A percentile compares a stretch with the other conserved stretches of the same genome.
phyloP scores from a whole-genome alignment of 768 basidiomycete species.

The Filobasidium floriforme region DNA sequence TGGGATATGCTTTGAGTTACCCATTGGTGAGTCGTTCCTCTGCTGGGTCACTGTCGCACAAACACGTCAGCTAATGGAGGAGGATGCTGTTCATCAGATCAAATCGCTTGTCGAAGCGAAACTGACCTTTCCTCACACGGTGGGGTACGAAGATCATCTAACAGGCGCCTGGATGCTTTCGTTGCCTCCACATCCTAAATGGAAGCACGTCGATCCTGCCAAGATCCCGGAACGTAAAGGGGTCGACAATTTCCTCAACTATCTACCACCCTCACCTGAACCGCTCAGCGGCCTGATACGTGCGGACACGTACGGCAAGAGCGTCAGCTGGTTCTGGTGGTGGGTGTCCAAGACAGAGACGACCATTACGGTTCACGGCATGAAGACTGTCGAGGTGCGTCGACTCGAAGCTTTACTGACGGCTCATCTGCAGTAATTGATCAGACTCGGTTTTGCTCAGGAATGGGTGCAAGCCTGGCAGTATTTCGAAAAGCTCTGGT shows the following conservation, averaged over 20 bases:
- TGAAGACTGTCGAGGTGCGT: slow-evolving; percentile 30
- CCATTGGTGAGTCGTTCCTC: slow-evolving; percentile 27
- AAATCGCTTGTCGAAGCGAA: slow-evolving; percentile 29
- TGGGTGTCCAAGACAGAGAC: slow-evolving; percentile 21
- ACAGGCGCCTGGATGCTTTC: slow-evolving; percentile 31
- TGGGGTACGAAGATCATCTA: slow-evolving; percentile 29
- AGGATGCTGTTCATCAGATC: slow-evolving; percentile 22
- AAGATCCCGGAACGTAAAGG: slow-evolving; percentile 2
- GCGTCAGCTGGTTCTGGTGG: slow-evolving; percentile 23
- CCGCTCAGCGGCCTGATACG: slow-evolving; percentile 29
- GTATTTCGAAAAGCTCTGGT: slow-evolving; percentile 17
- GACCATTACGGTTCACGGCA: slow-evolving; percentile 30
- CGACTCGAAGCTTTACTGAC: background rate
- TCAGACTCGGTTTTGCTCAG: background rate
- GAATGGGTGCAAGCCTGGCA: slow-evolving; percentile 14
- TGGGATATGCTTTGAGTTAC: slow-evolving; percentile 37
- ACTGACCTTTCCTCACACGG: slow-evolving; percentile 12
- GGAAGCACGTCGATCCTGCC: background rate
- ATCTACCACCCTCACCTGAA: slow-evolving; percentile 24
- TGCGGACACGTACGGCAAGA: slow-evolving; percentile 23
- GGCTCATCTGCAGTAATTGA: background rate
- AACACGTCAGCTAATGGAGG: background rate
- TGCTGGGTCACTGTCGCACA: background rate
- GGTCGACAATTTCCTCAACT: slow-evolving; percentile 17
- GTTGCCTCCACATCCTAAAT: slow-evolving; percentile 3